Base-by-base conservation (phyloP, 495 filamentous ascomycete species). In the Amniculicola lignicola region DNA sequence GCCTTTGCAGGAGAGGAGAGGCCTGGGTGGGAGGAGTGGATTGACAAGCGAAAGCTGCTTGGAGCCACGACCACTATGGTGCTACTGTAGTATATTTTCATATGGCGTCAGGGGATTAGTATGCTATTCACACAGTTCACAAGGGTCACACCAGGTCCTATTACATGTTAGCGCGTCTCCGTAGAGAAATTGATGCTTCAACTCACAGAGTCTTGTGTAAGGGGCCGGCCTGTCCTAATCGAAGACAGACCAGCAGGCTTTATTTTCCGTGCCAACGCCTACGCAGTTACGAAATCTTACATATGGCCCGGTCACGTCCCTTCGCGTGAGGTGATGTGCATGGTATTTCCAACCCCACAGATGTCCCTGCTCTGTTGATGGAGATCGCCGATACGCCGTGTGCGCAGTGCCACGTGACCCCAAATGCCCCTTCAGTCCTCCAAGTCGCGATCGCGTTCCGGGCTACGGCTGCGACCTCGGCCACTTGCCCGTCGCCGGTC, bases 381-480 rank as follows among this genome's bases (percentile, higher is more conserved):
- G n/a, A n/a, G n/a, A n/a, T n/a, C n/a, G n/a, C n/a, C n/a, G n/a
- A n/a, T n/a, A n/a, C n/a, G n/a, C n/a, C n/a, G n/a, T n/a, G n/a
- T n/a, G n/a, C n/a, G n/a, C n/a, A n/a, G n/a, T n/a, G n/a, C n/a
- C n/a, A n/a, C n/a, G n/a, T n/a, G n/a, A n/a, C n/a, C n/a, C n/a
- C n/a, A n/a, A n/a, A 48, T 33, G n/a, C 4, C 4, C 37, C 7
- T 39, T 54, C 36, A 65, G 42, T 62, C 59, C 12, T 61, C 56
- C 31, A 38, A 29, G 11, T 54, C 61, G 23, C 45, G 54, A 5
- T 47, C 51, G 5, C 58, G 33, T 3, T 54, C 67, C 12, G 74
- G 83, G 50, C 83, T 86, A 66, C 82, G 74, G 67, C 84, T 88
- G 48, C 74, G 70, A 63, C 76, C 72, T 22, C 83, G 72, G 38